Evolutionary conservation across 1,139 yeast species (phyloP), one percentile per base, ranked within the genome.

Genomic region (Pichia sp.): DNA sequence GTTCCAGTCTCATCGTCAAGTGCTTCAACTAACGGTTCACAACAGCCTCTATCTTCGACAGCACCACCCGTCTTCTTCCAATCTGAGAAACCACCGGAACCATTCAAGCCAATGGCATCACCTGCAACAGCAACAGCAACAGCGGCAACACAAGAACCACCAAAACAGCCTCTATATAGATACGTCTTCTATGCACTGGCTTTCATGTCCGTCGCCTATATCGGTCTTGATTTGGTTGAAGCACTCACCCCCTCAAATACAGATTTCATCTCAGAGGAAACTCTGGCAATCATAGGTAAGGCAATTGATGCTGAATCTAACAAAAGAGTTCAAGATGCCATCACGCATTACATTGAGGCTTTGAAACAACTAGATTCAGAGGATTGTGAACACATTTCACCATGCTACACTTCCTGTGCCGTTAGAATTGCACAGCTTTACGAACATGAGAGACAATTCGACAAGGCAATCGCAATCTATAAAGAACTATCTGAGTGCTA

Each of bases 391-490:
- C 67, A 66, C 10, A 51, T 81, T 25, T 62, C 72, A 29, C 86
- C 80, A 48, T 84, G 78, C 49, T 81, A 77, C 51, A 85, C 96
- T 0, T 94, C 96, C 0, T 70, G 87, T 38, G 91, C 85, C 51
- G 63, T 87, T 53, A 84, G 87, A 53, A 66, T 85, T 29, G 95
- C 83, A 3, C 94, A 87, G 52, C 77, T 84, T 79, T 83, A 74
- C 55, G 51, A 59, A 58, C 32, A 46, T 43, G 22, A 47, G 15
- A 47, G 41, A 10, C 30, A 47, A 13, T 45, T 40, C 24, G 52
- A 51, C 28, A 53, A 50, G 28, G 55, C 58, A 2, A 31, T 46
- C 22, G 37, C 37, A 2, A 42, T 52, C 11, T 54, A 54, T 39
- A 47, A 49, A 32, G 45, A 45, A 7, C 27, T 49, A 12, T 27